Percentiles rank a stretch among this genome's conserved stretches.
Conservation (phyloP, 352 stramenopile species). For the Thraustotheca clavata region DNA sequence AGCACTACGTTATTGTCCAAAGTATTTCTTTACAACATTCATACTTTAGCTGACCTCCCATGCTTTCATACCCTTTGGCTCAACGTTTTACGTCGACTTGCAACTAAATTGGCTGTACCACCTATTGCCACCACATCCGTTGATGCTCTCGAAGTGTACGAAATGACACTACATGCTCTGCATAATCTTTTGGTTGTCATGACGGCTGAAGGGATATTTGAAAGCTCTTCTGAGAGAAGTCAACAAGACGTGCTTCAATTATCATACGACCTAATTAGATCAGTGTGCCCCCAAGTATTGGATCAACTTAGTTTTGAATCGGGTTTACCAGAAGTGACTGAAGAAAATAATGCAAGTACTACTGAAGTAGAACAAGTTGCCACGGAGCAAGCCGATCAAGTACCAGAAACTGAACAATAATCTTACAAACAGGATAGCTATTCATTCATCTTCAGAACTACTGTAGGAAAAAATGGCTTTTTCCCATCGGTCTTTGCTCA, state of each 20-base stretch:
- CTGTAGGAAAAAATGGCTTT: slow-evolving; percentile 15
- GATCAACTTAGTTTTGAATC: background rate
- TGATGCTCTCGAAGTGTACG: slow-evolving; percentile 52
- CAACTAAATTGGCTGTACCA: slow-evolving; percentile 51
- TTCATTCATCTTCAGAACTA: slow-evolving; percentile 13
- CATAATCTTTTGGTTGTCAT: slow-evolving; percentile 81
- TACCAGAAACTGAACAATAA: no score
- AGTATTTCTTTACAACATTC: slow-evolving; percentile 80
- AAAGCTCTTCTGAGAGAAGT: slow-evolving; percentile 18
- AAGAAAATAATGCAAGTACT: background rate
- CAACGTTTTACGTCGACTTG: slow-evolving; percentile 57
- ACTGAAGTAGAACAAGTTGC: background rate
- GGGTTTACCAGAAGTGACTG: background rate
- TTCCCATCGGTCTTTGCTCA: background rate
- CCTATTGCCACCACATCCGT: slow-evolving; percentile 25
- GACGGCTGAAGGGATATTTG: slow-evolving; percentile 66
- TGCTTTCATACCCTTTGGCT: slow-evolving; percentile 70
- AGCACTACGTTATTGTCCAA: slow-evolving; percentile 80
- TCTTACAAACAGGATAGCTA: no score
- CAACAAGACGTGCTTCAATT: background rate
- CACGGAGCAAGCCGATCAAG: no score
- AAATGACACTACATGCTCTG: slow-evolving; percentile 78
- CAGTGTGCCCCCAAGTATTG: slow-evolving; percentile 9
- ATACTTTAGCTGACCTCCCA: slow-evolving; percentile 52
- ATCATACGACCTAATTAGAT: slow-evolving; percentile 14